These are phyloP conservation scores for Solanum aculeatissimum DNA, from an alignment of 305 asterid genomes.

Conservation along the genomic window DNA sequence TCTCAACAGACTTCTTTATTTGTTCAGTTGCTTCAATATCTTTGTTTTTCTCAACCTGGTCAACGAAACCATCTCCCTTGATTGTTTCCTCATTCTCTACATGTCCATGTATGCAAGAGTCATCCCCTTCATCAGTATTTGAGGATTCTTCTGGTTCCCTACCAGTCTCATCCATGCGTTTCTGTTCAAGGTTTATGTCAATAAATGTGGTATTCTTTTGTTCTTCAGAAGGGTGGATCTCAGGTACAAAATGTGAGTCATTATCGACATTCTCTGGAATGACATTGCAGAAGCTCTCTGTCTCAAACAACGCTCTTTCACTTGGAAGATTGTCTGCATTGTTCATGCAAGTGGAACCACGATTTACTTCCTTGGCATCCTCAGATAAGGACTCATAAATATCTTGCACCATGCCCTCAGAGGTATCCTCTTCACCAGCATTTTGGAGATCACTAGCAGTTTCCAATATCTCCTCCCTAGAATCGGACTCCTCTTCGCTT, in stretches of 20 bases:
- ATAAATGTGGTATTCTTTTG: slow-evolving; percentile 11
- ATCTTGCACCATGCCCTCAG: background rate
- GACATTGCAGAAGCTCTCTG: background rate
- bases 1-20: slow-evolving; percentile 19
- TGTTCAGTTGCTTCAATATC: slow-evolving; percentile 9
- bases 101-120: slow-evolving; percentile 20
- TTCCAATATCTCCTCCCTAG: slow-evolving; percentile 17
- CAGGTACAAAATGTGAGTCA: slow-evolving; percentile 17
- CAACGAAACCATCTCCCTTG: slow-evolving; percentile 7
- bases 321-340: background rate
- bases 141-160: slow-evolving; percentile 25
- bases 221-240: slow-evolving; percentile 23
- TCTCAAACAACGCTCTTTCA: background rate
- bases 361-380: slow-evolving; percentile 1
- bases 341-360: background rate
- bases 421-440: slow-evolving; percentile 16
- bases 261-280: slow-evolving; percentile 16
- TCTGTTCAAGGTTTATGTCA: slow-evolving; percentile 17
- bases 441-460: slow-evolving; percentile 17
- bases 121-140: slow-evolving; percentile 18
- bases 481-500: slow-evolving; percentile 10
- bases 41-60: slow-evolving; percentile 22
- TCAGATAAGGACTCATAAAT: background rate
- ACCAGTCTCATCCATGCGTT: slow-evolving; percentile 28
- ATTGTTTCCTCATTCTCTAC: slow-evolving; percentile 20